A percentile compares a stretch with the other conserved stretches of the same genome.
phyloP scores from a whole-genome alignment of 768 basidiomycete genomes.

The Boletus rubropictus region DNA sequence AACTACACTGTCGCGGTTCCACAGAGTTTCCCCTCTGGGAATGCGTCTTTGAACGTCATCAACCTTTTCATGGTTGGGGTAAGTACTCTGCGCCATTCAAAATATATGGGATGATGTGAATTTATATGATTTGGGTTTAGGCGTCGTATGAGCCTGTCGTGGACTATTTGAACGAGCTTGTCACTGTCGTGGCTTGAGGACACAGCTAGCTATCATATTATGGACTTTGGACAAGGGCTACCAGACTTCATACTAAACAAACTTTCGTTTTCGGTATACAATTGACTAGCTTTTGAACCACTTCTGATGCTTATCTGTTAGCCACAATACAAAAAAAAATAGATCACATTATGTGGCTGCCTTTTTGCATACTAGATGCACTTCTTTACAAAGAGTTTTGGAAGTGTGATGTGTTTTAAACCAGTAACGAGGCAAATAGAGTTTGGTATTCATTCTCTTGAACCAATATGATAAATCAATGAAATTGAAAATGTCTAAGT shows the following conservation, averaged over 20 bases:
- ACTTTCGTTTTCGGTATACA: too few relatives aligned
- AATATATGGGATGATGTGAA: neutral
- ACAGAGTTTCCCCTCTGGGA: conserved; percentile 18
- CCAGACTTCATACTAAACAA: neutral
- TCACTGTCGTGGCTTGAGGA: conserved; percentile 9
- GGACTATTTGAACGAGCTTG: conserved; percentile 21
- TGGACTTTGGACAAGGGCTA: neutral
- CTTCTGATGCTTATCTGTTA: too few relatives aligned
- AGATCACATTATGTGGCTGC: too few relatives aligned
- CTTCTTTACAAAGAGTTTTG: too few relatives aligned
- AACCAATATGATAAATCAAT: too few relatives aligned
- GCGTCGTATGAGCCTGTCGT: conserved; percentile 7
- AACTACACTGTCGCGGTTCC: conserved; percentile 34
- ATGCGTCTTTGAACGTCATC: conserved; percentile 33
- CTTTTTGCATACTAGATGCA: too few relatives aligned
- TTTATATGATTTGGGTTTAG: conserved; percentile 9
- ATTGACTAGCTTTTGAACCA: too few relatives aligned
- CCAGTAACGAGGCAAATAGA: too few relatives aligned
- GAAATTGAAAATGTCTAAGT: too few relatives aligned
- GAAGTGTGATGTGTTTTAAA: too few relatives aligned
- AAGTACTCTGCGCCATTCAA: conserved; percentile 13
- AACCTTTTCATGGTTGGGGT: conserved; percentile 39
- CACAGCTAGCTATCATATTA: neutral
- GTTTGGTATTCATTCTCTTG: too few relatives aligned
- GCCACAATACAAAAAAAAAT: too few relatives aligned